Evolutionary conservation across 2,329 filamentous ascomycete species (phyloP), one percentile per base, ranked within the genome.

Genomic region (Epichloe amarillans): DNA sequence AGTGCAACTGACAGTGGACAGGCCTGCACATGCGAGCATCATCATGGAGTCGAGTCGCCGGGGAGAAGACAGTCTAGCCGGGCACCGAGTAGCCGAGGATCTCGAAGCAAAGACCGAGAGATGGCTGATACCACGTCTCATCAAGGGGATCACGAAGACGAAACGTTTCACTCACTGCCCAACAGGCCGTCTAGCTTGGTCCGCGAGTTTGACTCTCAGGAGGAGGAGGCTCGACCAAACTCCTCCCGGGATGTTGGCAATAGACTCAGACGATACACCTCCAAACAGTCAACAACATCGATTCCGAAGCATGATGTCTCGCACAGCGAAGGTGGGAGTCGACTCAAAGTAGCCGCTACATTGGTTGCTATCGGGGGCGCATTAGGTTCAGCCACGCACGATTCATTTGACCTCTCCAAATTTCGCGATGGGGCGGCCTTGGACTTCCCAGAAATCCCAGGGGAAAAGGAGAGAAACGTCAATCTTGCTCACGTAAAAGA

Each of bases 391-490:
- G 70, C 75, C 33, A 67, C 71, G 0, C 65, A 69, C 2, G 66
- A 73, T n/a, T 68, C 66, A 7, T 72, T 73, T 50, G 72, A 79
- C 49, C 68, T 73, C 33, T 69, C 69, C 0, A 69, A 69, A 1
- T 79, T 78, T 56, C 69, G 69, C 46, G 63, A 62, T 4, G 70
- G 73, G 17, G 65, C 64, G 42, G 72, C 73, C 3, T 60, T 63
- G n/a, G 66, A 69, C n/a, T 83, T 73, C 46, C 79, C 79, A 0
- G 70, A 74, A 50, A 66, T 79, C 0, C 79, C 79, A 0, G 79
- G 76, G 2, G 78, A 82, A 55, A 14, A 11, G 5, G 39, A 47
- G 38, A 50, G 51, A 19, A 57, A 56, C 30, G 3, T 26, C 1
- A 56, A 60, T 0, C 58, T 79, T 1, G 48, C 53, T 17, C 55